A percentile compares a stretch with the other conserved stretches of the same genome.
Evolutionary conservation across 768 basidiomycete genomes (phyloP).

Genomic region (Dendrothele bispora): DNA sequence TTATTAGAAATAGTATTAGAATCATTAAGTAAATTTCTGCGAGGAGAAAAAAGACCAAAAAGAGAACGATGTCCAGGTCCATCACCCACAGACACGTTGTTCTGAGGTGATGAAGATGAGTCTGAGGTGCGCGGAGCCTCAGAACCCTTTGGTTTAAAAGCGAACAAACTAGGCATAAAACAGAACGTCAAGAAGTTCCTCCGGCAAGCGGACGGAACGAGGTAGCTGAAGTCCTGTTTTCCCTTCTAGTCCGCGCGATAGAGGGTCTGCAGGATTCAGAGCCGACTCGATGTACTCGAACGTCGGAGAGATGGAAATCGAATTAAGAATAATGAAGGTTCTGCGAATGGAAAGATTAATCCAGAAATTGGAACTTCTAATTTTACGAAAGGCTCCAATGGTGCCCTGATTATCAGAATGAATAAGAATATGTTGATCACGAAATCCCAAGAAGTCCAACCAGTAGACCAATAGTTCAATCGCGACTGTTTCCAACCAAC

Average conservation of each 20-base stretch:
- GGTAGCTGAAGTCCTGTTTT: neutral
- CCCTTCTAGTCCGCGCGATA: constrained; percentile 15
- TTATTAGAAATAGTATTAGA: no score
- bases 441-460: constrained; percentile 5
- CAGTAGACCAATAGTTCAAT: constrained; percentile 16
- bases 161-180: constrained; percentile 5
- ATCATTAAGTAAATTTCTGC: no score
- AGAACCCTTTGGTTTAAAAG: no score
- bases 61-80: no score
- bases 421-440: constrained; percentile 24
- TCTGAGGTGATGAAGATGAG: no score
- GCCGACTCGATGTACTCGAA: constrained; percentile 15
- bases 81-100: no score
- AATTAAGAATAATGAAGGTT: constrained; percentile 2
- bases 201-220: constrained; percentile 1
- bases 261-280: constrained; percentile 19
- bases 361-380: constrained; percentile 13
- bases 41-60: no score
- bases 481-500: constrained; percentile 22
- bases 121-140: no score
- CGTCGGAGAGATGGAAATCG: constrained; percentile 4
- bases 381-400: constrained; percentile 25
- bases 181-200: constrained; percentile 1
- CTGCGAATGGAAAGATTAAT: constrained; percentile 16
- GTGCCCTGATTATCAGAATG: constrained; percentile 35